Conservation (phyloP, 176 grass and related monocot species). For the Cenchrus purpureus region DNA sequence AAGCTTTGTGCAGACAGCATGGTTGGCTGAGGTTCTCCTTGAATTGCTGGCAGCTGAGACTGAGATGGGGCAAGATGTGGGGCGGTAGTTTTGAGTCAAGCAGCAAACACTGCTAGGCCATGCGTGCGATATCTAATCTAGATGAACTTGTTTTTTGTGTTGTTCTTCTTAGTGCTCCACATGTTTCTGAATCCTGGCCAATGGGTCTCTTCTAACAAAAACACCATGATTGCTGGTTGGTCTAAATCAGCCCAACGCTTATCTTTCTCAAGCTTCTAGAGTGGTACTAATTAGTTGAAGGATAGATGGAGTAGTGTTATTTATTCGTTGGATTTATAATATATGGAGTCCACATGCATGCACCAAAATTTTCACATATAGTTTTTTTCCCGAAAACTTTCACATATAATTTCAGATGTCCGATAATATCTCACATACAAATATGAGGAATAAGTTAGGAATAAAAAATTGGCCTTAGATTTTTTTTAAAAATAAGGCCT, state of each 20-base stretch:
- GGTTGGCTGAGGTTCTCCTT: constrained; percentile 29
- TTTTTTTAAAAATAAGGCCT: not conserved
- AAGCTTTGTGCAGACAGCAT: constrained; percentile 4
- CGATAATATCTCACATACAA: not conserved
- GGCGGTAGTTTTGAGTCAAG: constrained; percentile 21
- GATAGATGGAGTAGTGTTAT: too few relatives aligned
- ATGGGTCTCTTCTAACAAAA: not conserved
- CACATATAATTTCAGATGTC: not conserved
- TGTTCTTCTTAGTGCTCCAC: constrained; percentile 21
- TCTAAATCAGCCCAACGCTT: not conserved
- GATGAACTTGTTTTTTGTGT: not conserved
- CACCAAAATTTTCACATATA: not conserved
- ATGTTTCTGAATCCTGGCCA: constrained; percentile 10
- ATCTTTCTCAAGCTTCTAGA: too few relatives aligned
- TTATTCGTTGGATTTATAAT: not conserved
- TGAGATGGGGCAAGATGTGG: constrained; percentile 4
- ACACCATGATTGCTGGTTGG: not conserved
- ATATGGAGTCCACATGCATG: not conserved
- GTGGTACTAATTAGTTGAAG: too few relatives aligned
- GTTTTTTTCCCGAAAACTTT: too few relatives aligned
- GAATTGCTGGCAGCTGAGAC: not conserved
- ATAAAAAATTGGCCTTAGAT: not conserved
- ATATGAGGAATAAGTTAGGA: not conserved
- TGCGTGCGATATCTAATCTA: constrained; percentile 9
- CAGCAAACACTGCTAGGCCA: not conserved